phyloP scores from a whole-genome alignment of 306 rosid species.

The Inga laurina region DNA sequence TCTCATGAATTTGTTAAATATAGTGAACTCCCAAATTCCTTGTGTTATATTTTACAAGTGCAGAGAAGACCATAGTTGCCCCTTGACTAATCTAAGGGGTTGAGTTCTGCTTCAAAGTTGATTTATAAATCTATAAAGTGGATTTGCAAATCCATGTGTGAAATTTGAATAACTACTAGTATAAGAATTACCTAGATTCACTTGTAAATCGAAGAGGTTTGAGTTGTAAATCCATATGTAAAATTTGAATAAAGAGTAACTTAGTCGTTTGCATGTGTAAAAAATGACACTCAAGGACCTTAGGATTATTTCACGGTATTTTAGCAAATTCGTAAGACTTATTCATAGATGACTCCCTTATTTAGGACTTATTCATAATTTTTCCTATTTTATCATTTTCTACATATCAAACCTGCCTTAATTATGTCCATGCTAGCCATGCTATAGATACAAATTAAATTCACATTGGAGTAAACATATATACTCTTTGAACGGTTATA shows the following conservation, averaged over 20 bases:
- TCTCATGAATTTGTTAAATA: too few species aligned
- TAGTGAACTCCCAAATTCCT: neutral
- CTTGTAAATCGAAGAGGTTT: neutral
- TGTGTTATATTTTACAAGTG: neutral
- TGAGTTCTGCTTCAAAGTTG: neutral
- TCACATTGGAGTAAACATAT: too few species aligned
- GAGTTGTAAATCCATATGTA: neutral
- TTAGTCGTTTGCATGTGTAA: neutral
- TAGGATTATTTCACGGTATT: too few species aligned
- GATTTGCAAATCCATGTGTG: neutral
- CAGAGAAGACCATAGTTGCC: neutral
- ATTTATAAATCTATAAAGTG: neutral
- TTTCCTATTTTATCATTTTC: too few species aligned
- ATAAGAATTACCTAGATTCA: too few species aligned
- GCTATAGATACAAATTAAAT: neutral
- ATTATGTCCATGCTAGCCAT: too few species aligned
- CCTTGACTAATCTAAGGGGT: neutral
- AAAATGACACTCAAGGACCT: neutral
- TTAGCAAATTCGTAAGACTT: neutral
- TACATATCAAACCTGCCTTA: too few species aligned
- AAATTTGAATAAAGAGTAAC: neutral
- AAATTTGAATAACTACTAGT: neutral
- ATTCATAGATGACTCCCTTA: neutral
- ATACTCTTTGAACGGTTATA: too few species aligned
- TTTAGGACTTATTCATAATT: neutral